These are phyloP conservation scores for Chlorella vulgaris DNA, from an alignment of 139 green algal species.

Conservation along the genomic window DNA sequence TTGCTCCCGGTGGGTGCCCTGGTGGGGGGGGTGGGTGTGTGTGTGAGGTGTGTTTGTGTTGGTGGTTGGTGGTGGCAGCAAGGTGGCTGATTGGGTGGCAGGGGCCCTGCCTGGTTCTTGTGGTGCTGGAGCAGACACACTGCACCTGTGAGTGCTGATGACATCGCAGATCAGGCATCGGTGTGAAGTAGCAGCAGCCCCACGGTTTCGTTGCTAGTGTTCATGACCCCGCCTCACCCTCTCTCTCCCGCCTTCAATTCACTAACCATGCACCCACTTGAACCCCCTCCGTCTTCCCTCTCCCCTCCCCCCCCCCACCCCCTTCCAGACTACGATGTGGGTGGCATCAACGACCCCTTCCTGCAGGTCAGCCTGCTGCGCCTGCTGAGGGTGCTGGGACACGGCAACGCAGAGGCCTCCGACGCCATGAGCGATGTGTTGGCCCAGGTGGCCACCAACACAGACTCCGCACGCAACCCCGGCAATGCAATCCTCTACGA, in stretches of 20 bases:
- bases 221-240: too few relatives aligned
- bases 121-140: too few relatives aligned
- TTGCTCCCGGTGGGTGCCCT: slow-evolving; percentile 46
- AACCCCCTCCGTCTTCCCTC: too few relatives aligned
- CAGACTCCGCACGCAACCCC: slow-evolving; percentile 83
- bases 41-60: too few relatives aligned
- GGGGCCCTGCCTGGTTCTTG: too few relatives aligned
- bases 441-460: slow-evolving; percentile 93
- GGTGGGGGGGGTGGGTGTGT: background rate
- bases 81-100: too few relatives aligned
- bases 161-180: too few relatives aligned
- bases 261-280: too few relatives aligned
- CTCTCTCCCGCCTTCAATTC: background rate
- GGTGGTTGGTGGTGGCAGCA: too few relatives aligned
- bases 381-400: slow-evolving; percentile 86
- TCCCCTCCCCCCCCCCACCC: background rate
- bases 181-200: too few relatives aligned
- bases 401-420: slow-evolving; percentile 82
- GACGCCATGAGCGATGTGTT: slow-evolving; percentile 98
- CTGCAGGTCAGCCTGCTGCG: slow-evolving; percentile 93
- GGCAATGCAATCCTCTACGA: slow-evolving; percentile 98
- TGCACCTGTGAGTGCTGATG: too few relatives aligned
- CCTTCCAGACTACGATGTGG: slow-evolving; percentile 87
- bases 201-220: too few relatives aligned
- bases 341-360: slow-evolving; percentile 95